A percentile compares a stretch with the other conserved stretches of the same genome.
These are phyloP conservation scores for Colletotrichum abscissum DNA, from an alignment of 2,329 filamentous ascomycete species.

Conservation along the genomic window DNA sequence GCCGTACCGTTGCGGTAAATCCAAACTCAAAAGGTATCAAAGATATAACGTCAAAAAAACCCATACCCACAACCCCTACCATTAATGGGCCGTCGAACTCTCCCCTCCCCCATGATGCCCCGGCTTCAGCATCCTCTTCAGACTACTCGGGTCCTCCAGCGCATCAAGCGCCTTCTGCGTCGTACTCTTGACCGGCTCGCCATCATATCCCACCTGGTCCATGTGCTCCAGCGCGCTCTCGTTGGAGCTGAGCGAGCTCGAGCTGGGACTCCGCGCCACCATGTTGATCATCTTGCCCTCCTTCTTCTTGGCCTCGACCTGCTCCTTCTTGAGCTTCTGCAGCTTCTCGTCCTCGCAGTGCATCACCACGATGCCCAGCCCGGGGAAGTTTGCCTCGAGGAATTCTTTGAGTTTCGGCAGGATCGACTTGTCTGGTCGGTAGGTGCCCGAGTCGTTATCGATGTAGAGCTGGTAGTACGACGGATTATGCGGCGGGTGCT, in stretches of 20 bases:
- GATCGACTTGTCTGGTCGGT: conserved; percentile 83
- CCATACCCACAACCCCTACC: neutral
- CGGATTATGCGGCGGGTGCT: conserved; percentile 57
- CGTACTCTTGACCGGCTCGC: conserved; percentile 56
- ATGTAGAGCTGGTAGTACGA: conserved; percentile 85
- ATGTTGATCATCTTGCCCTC: conserved; percentile 63
- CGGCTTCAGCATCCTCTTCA: conserved; percentile 49
- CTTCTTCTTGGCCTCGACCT: conserved; percentile 79
- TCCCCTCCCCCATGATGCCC: conserved; percentile 13
- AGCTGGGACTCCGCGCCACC: conserved; percentile 66
- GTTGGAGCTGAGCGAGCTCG: conserved; percentile 53
- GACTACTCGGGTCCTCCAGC: conserved; percentile 59
- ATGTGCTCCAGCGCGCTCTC: conserved; percentile 63
- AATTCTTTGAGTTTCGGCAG: conserved; percentile 79
- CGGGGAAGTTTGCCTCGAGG: conserved; percentile 79
- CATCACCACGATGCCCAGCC: conserved; percentile 77
- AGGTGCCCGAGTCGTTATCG: conserved; percentile 95
- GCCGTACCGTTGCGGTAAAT: neutral
- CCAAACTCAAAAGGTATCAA: conserved; percentile 23
- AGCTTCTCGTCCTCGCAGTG: conserved; percentile 85
- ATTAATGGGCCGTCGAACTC: conserved; percentile 14
- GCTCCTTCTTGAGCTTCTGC: conserved; percentile 78
- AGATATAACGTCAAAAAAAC: neutral
- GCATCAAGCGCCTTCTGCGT: conserved; percentile 63
- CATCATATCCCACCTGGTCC: conserved; percentile 51